phyloP scores from a whole-genome alignment of 2,329 filamentous ascomycete genomes.

The Ambrosiella cleistominuta region DNA sequence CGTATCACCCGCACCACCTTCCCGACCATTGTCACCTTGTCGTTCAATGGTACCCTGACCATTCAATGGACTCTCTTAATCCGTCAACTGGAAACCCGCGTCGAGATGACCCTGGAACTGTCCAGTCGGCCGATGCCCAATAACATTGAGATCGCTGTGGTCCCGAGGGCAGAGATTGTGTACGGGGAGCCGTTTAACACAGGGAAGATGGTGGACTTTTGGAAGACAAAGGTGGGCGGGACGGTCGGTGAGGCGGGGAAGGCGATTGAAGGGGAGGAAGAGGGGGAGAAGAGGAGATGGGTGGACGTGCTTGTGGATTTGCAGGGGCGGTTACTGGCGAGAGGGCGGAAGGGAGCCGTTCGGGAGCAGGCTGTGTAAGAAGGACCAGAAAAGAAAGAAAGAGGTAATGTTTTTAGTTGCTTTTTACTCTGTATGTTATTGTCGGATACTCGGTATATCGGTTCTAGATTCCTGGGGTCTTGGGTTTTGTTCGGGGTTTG shows the following conservation, averaged over 20 bases:
- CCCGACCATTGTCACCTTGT: constrained; percentile 39
- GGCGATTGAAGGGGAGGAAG: constrained; percentile 14
- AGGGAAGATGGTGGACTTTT: constrained; percentile 56
- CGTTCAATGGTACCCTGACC: not conserved
- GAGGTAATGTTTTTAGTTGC: constrained; percentile 7
- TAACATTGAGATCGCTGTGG: constrained; percentile 37
- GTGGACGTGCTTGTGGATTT: constrained; percentile 38
- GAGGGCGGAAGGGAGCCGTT: constrained; percentile 31
- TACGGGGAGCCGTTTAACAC: constrained; percentile 68
- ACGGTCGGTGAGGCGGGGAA: not conserved
- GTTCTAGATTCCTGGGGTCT: too few relatives aligned
- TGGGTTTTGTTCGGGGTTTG: too few relatives aligned
- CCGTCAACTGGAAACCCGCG: constrained; percentile 46
- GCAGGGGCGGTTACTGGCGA: constrained; percentile 35
- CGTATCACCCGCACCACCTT: constrained; percentile 44
- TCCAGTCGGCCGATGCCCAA: constrained; percentile 26
- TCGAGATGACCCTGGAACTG: constrained; percentile 44
- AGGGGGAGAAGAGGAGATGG: constrained; percentile 28
- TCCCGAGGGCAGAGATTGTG: constrained; percentile 41
- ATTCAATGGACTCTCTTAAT: constrained; percentile 41
- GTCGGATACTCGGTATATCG: too few relatives aligned
- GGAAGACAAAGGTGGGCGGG: constrained; percentile 16
- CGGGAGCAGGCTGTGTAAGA: not conserved
- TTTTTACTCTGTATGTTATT: not conserved
- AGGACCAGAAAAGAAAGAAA: not conserved